Conservation (phyloP, 352 stramenopile genomes). For the Globisporangium sylvaticum region DNA sequence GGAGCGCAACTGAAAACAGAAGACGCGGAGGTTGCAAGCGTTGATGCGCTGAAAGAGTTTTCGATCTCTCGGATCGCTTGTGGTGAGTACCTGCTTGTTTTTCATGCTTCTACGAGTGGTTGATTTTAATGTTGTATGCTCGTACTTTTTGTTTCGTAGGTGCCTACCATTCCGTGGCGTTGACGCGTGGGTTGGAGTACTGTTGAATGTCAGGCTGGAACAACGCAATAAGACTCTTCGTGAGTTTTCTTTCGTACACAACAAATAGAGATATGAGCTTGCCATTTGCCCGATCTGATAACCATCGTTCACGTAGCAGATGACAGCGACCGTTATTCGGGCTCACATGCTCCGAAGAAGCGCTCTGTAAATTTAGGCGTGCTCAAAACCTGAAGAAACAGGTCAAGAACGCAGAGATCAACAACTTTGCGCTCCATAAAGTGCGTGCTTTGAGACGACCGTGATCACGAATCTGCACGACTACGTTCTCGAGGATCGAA, state of each 20-base stretch:
- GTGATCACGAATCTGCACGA: slow-evolving; percentile 37
- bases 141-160: slow-evolving; percentile 22
- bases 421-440: slow-evolving; percentile 32
- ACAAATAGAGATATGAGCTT: slow-evolving; percentile 11
- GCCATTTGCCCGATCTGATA: background rate
- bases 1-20: slow-evolving; percentile 45
- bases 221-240: background rate
- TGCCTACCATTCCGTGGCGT: slow-evolving; percentile 58
- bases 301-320: background rate
- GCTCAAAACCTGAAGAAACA: background rate
- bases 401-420: slow-evolving; percentile 26
- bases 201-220: slow-evolving; percentile 18
- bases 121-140: background rate
- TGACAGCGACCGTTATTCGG: background rate
- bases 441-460: slow-evolving; percentile 41
- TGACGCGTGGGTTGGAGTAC: slow-evolving; percentile 50
- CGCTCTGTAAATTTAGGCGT: slow-evolving; percentile 14
- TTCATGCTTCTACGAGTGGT: background rate
- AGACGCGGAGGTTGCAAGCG: slow-evolving; percentile 44
- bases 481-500: slow-evolving; percentile 24
- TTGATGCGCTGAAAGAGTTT: slow-evolving; percentile 44
- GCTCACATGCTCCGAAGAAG: background rate
- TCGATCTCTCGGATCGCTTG: slow-evolving; percentile 51
- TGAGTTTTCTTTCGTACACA: background rate
- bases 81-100: slow-evolving; percentile 29